A percentile compares a stretch with the other conserved stretches of the same genome.
Conservation (phyloP, 2,329 filamentous ascomycete species). For the Arthrobotrys conoides region DNA sequence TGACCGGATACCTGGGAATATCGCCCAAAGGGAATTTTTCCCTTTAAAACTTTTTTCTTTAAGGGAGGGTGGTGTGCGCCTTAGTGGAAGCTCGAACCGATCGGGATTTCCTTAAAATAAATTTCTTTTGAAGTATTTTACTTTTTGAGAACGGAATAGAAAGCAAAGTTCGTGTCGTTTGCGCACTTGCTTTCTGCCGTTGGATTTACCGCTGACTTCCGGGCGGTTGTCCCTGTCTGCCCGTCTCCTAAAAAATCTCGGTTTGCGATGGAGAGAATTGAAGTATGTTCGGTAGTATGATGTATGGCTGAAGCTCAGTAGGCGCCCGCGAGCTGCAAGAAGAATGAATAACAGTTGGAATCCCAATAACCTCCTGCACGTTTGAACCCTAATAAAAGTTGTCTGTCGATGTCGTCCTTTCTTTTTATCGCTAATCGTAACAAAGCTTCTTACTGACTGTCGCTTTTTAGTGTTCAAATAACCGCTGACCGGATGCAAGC, state of each 20-base stretch:
- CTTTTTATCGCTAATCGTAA: slow-evolving; percentile 53
- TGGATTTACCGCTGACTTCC: slow-evolving; percentile 55
- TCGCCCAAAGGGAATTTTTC: slow-evolving; percentile 6
- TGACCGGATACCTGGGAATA: slow-evolving; percentile 52
- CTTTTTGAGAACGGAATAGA: background rate
- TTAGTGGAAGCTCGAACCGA: slow-evolving; percentile 45
- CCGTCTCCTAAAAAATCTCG: slow-evolving; percentile 28
- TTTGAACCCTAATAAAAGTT: slow-evolving; percentile 32
- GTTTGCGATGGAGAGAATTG: background rate
- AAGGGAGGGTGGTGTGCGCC: background rate
- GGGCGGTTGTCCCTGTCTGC: slow-evolving; percentile 32
- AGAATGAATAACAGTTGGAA: slow-evolving; percentile 22
- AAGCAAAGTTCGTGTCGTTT: slow-evolving; percentile 5
- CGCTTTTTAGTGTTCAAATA: slow-evolving; percentile 14
- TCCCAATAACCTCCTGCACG: slow-evolving; percentile 52
- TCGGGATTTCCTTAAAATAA: slow-evolving; percentile 28
- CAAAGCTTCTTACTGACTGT: background rate
- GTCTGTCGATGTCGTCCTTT: slow-evolving; percentile 16
- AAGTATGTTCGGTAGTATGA: no score
- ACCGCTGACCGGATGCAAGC: background rate
- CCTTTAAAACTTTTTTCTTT: background rate
- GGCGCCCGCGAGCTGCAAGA: slow-evolving; percentile 28
- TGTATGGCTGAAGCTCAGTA: slow-evolving; percentile 25
- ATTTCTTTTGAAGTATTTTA: slow-evolving; percentile 15
- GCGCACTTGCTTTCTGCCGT: slow-evolving; percentile 1